Evolutionary conservation across 805 yeast genomes (phyloP).

Genomic region (Barnettozyma vustinii): DNA sequence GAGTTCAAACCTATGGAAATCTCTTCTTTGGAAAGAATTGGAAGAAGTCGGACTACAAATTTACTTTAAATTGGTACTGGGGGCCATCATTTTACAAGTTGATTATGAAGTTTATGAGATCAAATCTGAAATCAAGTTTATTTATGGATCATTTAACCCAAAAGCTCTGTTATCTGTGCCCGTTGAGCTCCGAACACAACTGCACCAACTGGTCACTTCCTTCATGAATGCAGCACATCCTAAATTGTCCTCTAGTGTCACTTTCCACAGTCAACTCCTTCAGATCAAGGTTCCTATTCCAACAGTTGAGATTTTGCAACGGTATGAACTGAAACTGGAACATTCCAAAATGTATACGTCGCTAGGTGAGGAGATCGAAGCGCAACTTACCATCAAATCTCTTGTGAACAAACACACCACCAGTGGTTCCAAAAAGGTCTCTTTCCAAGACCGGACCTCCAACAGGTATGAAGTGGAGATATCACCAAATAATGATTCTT

Average conservation of each 20-base stretch:
- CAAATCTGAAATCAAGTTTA: conserved; percentile 1
- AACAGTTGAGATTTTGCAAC: conserved; percentile 51
- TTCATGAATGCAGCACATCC: not conserved
- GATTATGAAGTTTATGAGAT: conserved; percentile 9
- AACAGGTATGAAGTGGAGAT: conserved; percentile 42
- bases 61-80: not conserved
- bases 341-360: conserved; percentile 36
- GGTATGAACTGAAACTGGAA: conserved; percentile 38
- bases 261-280: conserved; percentile 21
- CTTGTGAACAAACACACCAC: conserved; percentile 20
- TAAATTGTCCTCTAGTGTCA: not conserved
- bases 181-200: not conserved
- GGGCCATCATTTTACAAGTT: not conserved
- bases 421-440: conserved; percentile 17
- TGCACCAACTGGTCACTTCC: not conserved
- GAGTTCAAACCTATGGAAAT: conserved; percentile 27
- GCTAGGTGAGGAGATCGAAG: conserved; percentile 60
- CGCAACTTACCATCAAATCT: conserved; percentile 34
- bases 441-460: conserved; percentile 18
- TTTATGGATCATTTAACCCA: not conserved
- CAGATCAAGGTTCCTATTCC: conserved; percentile 61
- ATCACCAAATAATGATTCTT: conserved; percentile 52
- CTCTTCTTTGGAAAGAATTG: conserved; percentile 11
- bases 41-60: conserved; percentile 3
- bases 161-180: conserved; percentile 1